Evolutionary conservation across 805 yeast species (phyloP).

Genomic region (Starmera amethionina): DNA sequence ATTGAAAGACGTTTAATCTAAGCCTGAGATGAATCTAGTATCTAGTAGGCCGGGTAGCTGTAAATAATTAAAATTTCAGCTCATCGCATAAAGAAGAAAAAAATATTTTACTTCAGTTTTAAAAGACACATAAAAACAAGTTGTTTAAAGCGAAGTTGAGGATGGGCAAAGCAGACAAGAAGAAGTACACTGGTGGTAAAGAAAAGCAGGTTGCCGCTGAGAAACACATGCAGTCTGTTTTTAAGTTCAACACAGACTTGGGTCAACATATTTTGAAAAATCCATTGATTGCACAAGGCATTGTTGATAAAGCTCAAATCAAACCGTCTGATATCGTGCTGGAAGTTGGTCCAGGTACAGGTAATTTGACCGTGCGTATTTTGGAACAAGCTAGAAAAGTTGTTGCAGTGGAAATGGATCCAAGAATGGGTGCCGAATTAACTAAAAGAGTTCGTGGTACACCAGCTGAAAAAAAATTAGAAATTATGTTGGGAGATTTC

Average conservation of each 20-base stretch:
- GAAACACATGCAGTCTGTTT: slow-evolving; percentile 69
- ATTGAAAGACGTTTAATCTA: too few species aligned
- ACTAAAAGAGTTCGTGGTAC: slow-evolving; percentile 97
- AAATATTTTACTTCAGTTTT: too few species aligned
- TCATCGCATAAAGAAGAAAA: too few species aligned
- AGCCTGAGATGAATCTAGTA: too few species aligned
- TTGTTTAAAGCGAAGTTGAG: not conserved
- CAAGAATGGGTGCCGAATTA: slow-evolving; percentile 98
- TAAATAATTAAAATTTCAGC: too few species aligned
- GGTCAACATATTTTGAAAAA: slow-evolving; percentile 97
- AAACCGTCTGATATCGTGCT: slow-evolving; percentile 87
- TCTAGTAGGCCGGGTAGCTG: too few species aligned
- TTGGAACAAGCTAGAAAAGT: slow-evolving; percentile 88
- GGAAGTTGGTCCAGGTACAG: slow-evolving; percentile 99
- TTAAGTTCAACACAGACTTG: slow-evolving; percentile 91
- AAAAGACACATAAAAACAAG: too few species aligned
- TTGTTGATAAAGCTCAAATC: slow-evolving; percentile 91
- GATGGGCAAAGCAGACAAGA: slow-evolving; percentile 59
- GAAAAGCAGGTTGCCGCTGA: slow-evolving; percentile 58
- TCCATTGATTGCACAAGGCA: slow-evolving; percentile 95
- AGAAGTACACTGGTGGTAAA: slow-evolving; percentile 39
- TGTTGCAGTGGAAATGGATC: slow-evolving; percentile 97
- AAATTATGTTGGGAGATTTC: slow-evolving; percentile 88
- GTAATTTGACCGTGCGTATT: slow-evolving; percentile 89
- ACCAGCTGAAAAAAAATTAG: slow-evolving; percentile 85